Evolutionary conservation across 495 filamentous ascomycete species (phyloP), one percentile per base, ranked within the genome.

Genomic region (Pseudoneurospora amorphoporcata): DNA sequence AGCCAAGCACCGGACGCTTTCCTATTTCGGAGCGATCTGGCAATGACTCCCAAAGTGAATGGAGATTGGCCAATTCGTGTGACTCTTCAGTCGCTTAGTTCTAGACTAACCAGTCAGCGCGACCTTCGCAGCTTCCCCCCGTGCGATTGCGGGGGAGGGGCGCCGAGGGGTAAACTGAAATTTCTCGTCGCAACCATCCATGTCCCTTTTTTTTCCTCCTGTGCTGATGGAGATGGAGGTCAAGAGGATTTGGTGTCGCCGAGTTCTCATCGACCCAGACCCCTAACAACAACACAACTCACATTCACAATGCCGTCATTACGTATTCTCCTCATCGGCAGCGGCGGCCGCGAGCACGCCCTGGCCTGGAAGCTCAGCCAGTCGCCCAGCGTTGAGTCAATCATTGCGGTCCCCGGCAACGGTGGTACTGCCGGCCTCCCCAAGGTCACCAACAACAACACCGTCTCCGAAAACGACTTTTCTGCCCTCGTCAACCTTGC

Each of bases 331-430:
- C 88, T 99, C 65, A 87, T 99, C 73, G 95, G 95, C 78, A 95
- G 92, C 81, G 95, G 95, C 71, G 95, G 95, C 69, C 88, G 95
- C 77, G 95, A 99, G 82, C 93, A 98, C 84, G 93, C 95, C 42
- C 86, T 97, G 47, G 94, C 95, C 45, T 98, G 94, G 95, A 98
- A 96, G 82, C 85, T 98, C 39, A 88, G 89, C 76, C 91, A 97
- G 79, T 97, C 94, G 19, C 83, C 88, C 65, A 83, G 86, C 47
- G 88, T 92, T 17, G 85, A 89, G 73, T 83, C 84, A 43, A 92
- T 93, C 76, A 87, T 88, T 77, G 87, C 86, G 39, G 89, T 91
- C 17, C 91, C 88, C 14, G 95, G 95, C 70, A 99, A 99, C 78
- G 95, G 95, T 69, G 96, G 96, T 53, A 98, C 95, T 40, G 92